phyloP scores from a whole-genome alignment of 495 filamentous ascomycete species.

The Podospora australis region DNA sequence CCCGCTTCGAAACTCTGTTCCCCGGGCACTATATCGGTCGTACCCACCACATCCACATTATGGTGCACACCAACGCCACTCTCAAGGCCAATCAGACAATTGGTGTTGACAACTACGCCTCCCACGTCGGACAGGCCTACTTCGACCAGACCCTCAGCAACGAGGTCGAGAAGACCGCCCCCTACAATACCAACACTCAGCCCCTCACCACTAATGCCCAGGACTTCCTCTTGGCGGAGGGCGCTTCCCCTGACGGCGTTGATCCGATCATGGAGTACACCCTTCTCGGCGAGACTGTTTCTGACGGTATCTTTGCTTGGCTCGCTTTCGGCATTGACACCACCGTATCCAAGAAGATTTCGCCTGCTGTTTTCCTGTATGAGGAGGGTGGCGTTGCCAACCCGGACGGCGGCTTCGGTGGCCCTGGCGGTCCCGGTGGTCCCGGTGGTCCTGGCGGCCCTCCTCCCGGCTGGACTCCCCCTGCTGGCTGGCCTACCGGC shows the following conservation, averaged over 20 bases:
- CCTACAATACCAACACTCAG: constrained; percentile 53
- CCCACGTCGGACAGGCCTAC: constrained; percentile 60
- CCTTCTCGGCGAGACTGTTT: constrained; percentile 45
- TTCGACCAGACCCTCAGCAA: constrained; percentile 53
- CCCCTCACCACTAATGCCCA: constrained; percentile 42
- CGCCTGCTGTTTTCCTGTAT: constrained; percentile 8
- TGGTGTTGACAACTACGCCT: constrained; percentile 35
- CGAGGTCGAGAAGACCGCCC: constrained; percentile 48
- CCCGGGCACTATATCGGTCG: constrained; percentile 51
- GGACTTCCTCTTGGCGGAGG: constrained; percentile 38
- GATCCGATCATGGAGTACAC: constrained; percentile 53
- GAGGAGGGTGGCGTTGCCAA: constrained; percentile 23
- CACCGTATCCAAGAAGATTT: constrained; percentile 7
- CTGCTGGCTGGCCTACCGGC: background rate
- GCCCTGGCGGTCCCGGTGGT: constrained; percentile 5
- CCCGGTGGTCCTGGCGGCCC: constrained; percentile 7
- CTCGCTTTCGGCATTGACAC: constrained; percentile 49
- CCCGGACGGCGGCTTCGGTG: constrained; percentile 2
- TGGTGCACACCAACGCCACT: constrained; percentile 41
- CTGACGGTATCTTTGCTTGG: constrained; percentile 52
- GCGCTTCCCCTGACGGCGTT: constrained; percentile 30
- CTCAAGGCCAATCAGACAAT: constrained; percentile 43
- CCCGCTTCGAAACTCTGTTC: constrained; percentile 47
- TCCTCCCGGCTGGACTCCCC: background rate
- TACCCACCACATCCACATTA: constrained; percentile 38